These are phyloP conservation scores for Amauroascus verrucosus DNA, from an alignment of 2,329 filamentous ascomycete genomes.

Conservation along the genomic window DNA sequence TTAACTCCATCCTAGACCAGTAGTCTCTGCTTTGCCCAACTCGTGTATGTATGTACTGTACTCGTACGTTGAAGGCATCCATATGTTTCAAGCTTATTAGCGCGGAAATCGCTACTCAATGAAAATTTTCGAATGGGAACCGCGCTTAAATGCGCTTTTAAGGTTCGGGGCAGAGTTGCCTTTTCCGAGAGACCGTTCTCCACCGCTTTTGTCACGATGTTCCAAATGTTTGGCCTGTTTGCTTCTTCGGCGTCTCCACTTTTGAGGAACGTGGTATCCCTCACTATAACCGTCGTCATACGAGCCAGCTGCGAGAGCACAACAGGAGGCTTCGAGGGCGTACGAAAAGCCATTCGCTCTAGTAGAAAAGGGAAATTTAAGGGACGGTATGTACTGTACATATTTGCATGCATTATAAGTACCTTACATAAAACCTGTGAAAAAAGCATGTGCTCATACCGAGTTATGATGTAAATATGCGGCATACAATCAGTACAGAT, in stretches of 20 bases:
- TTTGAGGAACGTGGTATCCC: neutral
- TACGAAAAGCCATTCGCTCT: too few species aligned
- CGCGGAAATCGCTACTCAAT: neutral
- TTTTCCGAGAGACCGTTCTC: neutral
- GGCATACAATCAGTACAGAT: too few species aligned
- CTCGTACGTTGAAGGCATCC: neutral
- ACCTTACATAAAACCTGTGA: too few species aligned
- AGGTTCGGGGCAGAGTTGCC: neutral
- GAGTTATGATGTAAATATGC: too few species aligned
- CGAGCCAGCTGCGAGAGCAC: too few species aligned
- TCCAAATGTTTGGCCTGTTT: neutral
- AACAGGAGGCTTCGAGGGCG: too few species aligned
- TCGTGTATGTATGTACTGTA: neutral
- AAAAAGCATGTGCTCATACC: too few species aligned
- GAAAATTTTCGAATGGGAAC: neutral
- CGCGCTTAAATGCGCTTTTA: neutral
- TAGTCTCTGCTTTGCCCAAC: too few species aligned
- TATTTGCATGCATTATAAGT: too few species aligned
- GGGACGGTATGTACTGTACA: too few species aligned
- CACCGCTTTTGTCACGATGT: neutral
- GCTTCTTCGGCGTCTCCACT: neutral
- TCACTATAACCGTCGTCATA: too few species aligned
- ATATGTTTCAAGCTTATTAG: neutral
- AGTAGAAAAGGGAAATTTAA: too few species aligned
- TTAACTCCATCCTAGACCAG: neutral